Evolutionary conservation across 176 grass and related monocot species (phyloP).

Genomic region (Tuctoria greenei): DNA sequence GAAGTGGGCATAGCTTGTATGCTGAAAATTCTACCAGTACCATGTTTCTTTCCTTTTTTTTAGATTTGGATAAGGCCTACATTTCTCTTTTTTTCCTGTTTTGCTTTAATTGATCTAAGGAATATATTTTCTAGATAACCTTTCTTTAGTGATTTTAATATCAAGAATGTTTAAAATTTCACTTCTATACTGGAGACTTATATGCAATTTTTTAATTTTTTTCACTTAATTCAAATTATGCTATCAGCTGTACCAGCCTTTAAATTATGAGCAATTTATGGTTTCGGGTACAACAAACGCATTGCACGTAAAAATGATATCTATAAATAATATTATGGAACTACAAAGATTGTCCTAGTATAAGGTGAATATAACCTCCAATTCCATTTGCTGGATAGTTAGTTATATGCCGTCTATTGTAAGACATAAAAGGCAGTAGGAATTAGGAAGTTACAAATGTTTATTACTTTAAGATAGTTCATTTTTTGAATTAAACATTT

Average conservation of each 20-base stretch:
- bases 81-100: background rate
- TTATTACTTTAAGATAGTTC: constrained; percentile 17
- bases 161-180: constrained; percentile 14
- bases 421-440: constrained; percentile 10
- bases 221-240: background rate
- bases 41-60: constrained; percentile 35
- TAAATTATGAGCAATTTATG: background rate
- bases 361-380: background rate
- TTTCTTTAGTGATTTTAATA: constrained; percentile 3
- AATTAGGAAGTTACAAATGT: constrained; percentile 2
- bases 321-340: background rate
- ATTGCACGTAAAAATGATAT: constrained; percentile 10
- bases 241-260: background rate
- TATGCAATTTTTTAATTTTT: background rate
- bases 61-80: background rate
- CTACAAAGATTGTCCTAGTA: background rate
- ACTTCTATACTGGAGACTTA: constrained; percentile 14
- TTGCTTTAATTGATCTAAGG: constrained; percentile 4
- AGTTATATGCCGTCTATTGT: background rate
- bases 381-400: constrained; percentile 14
- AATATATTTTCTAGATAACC: constrained; percentile 14
- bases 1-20: constrained; percentile 97
- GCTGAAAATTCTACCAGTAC: constrained; percentile 17
- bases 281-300: constrained; percentile 5
- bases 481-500: background rate